Evolutionary conservation across 2,329 filamentous ascomycete genomes (phyloP), one percentile per base, ranked within the genome.

Genomic region (Xylariaceae sp.): DNA sequence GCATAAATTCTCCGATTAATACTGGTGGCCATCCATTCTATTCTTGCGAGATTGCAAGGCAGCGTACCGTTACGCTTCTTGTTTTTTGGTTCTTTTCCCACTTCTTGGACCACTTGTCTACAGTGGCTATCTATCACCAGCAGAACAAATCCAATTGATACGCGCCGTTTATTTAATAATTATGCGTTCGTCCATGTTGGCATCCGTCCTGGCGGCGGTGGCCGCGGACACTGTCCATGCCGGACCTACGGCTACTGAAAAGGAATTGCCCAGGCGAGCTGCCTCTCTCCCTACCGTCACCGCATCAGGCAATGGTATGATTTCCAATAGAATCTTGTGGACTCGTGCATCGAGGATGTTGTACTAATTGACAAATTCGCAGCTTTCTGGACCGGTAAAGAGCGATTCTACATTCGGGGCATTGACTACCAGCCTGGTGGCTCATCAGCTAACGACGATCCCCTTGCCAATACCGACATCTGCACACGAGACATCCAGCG

Each of bases 401-500:
- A 75, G 6, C 80, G 82, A 55, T 85, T 85, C 74, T 84, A 83
- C 63, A 65, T 85, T 53, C 81, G 82, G 23, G 82, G 82, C 58
- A 78, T 85, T 41, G 82, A 84, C 72, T 85, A 85, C 72, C 82
- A 85, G 69, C 82, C 82, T n/a, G 82, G 81, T 57, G 82, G 82
- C 59, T 80, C 81, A 23, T 78, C 81, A 2, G 72, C 71, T 56
- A 76, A 77, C 62, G 46, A 64, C n/a, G 92, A 96, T 69, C 91
- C 92, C 56, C 86, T 96, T 47, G 86, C 89, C 58, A 86, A 95
- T 65, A 69, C 77, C 20, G 73, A 73, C 3, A 75, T 80, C 67
- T 96, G 92, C 83, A 81, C 83, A 72, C 88, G 92, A 61, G 91
- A 96, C 69, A 88, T 96, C 64, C 75, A 77, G 45, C 80, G 91